Base-by-base conservation (phyloP, 805 yeast species). In the Schwanniomyces polymorphus region DNA sequence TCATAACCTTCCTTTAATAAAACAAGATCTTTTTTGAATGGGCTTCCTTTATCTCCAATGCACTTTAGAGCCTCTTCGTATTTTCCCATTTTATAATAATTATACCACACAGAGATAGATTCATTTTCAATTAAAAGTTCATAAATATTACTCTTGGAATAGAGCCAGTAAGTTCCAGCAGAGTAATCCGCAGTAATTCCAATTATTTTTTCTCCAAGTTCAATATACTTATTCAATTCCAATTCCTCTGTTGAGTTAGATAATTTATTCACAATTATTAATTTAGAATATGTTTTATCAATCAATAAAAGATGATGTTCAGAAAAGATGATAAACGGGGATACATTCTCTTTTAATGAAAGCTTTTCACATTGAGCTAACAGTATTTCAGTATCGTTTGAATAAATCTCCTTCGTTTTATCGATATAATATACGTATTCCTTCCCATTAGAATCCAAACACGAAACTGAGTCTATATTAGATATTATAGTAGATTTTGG, bases 91-190 rank as follows among this genome's bases (percentile, higher is more conserved):
- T 60, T 63, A 47, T 58, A 69, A 52, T 63, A 69, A 35, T 68
- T 58, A 46, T 78, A 79, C 97, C 97, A 89, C 2, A 91, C 83
- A 23, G 86, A 86, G 4, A 77, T 70, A 4, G 83, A 73, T 62
- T 92, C 97, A 57, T 86, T 78, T 29, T 76, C 76, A 10, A 88
- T 70, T 8, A 85, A 75, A 6, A 94, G 65, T 61, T 94, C 99
- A 59, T 78, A 87, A 8, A 94, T 81, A 42, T 74, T 74, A 5
- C 67, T 59, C 10, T 69, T 64, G 0, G 94, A 81, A 56, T 72
- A 88, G 3, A 87, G 64, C 99, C 99, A 94, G 55, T 72, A 87
- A 0, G 98, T 88, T 1, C 72, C 59, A 1, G 57, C 51, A 1
- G 38, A 38, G 28, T 56, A 46, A 46, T 72, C 78, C 5, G 66